These are phyloP conservation scores for Rosa chinensis DNA, from an alignment of 306 rosid species.

Conservation along the genomic window DNA sequence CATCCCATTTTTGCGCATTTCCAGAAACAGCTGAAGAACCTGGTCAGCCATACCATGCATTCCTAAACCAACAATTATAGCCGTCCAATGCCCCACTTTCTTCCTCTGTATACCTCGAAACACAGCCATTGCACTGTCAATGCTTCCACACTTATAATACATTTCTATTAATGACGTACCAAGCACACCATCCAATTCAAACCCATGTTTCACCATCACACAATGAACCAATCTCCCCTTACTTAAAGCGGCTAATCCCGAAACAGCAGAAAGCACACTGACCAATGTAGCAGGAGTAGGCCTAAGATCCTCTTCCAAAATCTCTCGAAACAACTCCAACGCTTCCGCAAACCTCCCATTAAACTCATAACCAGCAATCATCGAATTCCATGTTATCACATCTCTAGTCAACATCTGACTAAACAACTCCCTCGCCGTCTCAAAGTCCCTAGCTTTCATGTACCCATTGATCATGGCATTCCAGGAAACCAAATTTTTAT, in stretches of 20 bases:
- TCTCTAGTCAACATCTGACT: constrained; percentile 39
- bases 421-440: constrained; percentile 44
- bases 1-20: constrained; percentile 45
- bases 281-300: constrained; percentile 50
- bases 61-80: constrained; percentile 56
- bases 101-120: constrained; percentile 36
- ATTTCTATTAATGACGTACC: constrained; percentile 53
- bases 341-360: constrained; percentile 46
- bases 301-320: constrained; percentile 41
- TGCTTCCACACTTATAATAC: constrained; percentile 62
- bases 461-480: constrained; percentile 62
- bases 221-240: constrained; percentile 61
- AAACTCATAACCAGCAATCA: constrained; percentile 53
- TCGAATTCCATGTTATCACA: constrained; percentile 51
- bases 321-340: constrained; percentile 32
- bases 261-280: constrained; percentile 48
- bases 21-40: constrained; percentile 47
- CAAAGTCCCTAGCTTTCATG: constrained; percentile 44
- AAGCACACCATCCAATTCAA: constrained; percentile 51
- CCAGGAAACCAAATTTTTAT: constrained; percentile 48
- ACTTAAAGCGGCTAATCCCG: constrained; percentile 40
- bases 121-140: constrained; percentile 42
- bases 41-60: constrained; percentile 55
- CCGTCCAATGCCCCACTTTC: constrained; percentile 64
- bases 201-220: constrained; percentile 42